A percentile compares a stretch with the other conserved stretches of the same genome.
Evolutionary conservation across 768 basidiomycete species (phyloP).

Genomic region (Fistulinella prunicolor): DNA sequence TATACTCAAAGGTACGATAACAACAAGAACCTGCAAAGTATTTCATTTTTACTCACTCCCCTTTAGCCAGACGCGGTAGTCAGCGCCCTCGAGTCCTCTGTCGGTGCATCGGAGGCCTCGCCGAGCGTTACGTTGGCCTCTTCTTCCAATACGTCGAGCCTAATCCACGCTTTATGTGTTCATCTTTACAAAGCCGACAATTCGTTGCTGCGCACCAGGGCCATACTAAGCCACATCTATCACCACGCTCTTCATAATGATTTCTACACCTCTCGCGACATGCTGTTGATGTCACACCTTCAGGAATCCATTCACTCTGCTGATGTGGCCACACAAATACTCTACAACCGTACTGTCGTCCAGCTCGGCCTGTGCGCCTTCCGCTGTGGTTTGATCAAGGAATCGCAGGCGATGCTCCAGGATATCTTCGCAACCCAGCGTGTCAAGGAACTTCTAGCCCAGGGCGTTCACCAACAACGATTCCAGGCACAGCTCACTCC

Average conservation of each 20-base stretch:
- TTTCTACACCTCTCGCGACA: slow-evolving; percentile 95
- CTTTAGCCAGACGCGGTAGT: slow-evolving; percentile 88
- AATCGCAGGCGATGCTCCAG: slow-evolving; percentile 87
- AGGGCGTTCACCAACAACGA: slow-evolving; percentile 91
- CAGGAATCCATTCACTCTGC: slow-evolving; percentile 96
- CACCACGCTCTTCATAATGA: slow-evolving; percentile 96
- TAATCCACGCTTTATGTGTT: slow-evolving; percentile 87
- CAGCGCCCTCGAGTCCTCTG: slow-evolving; percentile 78
- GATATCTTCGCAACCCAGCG: slow-evolving; percentile 97
- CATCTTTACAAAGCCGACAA: slow-evolving; percentile 92
- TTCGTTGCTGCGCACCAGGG: slow-evolving; percentile 89
- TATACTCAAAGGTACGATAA: slow-evolving; percentile 87
- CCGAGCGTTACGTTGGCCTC: slow-evolving; percentile 59
- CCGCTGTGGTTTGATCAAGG: slow-evolving; percentile 90
- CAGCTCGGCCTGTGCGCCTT: slow-evolving; percentile 97
- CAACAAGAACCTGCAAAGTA: background rate
- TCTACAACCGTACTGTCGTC: slow-evolving; percentile 96
- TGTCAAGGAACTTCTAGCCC: slow-evolving; percentile 95
- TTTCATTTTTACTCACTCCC: slow-evolving; percentile 8
- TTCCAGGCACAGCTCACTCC: slow-evolving; percentile 78
- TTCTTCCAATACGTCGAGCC: slow-evolving; percentile 58
- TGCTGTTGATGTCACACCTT: slow-evolving; percentile 98
- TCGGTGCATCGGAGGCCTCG: slow-evolving; percentile 53
- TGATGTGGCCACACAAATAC: slow-evolving; percentile 94
- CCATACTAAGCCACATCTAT: slow-evolving; percentile 97